A percentile compares a stretch with the other conserved stretches of the same genome.
Conservation (phyloP, 139 green algal genomes). For the Pedinophyceae sp. region DNA sequence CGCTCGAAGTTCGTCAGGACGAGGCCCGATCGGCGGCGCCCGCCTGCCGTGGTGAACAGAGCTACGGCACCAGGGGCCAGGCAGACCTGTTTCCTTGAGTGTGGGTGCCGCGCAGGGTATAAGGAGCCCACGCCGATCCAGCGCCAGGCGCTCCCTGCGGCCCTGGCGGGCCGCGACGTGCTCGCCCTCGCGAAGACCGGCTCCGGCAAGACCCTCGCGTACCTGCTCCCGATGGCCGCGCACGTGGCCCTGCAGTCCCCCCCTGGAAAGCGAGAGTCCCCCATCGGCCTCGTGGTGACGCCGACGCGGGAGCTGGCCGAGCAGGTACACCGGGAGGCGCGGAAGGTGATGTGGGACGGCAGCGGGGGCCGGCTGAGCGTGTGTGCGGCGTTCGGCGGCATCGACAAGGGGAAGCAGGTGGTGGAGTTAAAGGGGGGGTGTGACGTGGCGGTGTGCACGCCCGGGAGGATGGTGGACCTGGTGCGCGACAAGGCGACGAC, state of each 20-base stretch:
- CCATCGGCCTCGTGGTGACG: constrained; percentile 67
- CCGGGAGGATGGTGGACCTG: constrained; percentile 71
- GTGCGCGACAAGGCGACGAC: constrained; percentile 10
- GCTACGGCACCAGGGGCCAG: too few species aligned
- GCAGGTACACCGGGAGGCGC: constrained; percentile 75
- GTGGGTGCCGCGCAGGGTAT: constrained; percentile 26
- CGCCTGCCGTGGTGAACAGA: not conserved
- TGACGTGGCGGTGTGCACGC: constrained; percentile 68
- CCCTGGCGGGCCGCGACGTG: constrained; percentile 55
- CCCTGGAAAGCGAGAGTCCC: too few species aligned
- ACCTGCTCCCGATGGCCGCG: constrained; percentile 68
- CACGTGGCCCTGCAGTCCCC: constrained; percentile 37
- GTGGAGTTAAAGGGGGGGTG: constrained; percentile 70
- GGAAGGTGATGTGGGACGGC: constrained; percentile 15
- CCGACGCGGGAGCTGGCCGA: constrained; percentile 81
- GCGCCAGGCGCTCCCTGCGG: constrained; percentile 54
- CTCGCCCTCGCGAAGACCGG: constrained; percentile 76
- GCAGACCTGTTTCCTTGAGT: not conserved
- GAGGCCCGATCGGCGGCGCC: not conserved
- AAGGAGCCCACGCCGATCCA: constrained; percentile 57
- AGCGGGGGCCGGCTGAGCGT: constrained; percentile 37
- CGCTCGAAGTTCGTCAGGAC: not conserved
- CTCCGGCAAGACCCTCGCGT: constrained; percentile 72
- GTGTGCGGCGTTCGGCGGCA: constrained; percentile 68
- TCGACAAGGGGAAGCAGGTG: constrained; percentile 85